Evolutionary conservation across 495 filamentous ascomycete species (phyloP).

Genomic region (Aspergillus sclerotioniger): DNA sequence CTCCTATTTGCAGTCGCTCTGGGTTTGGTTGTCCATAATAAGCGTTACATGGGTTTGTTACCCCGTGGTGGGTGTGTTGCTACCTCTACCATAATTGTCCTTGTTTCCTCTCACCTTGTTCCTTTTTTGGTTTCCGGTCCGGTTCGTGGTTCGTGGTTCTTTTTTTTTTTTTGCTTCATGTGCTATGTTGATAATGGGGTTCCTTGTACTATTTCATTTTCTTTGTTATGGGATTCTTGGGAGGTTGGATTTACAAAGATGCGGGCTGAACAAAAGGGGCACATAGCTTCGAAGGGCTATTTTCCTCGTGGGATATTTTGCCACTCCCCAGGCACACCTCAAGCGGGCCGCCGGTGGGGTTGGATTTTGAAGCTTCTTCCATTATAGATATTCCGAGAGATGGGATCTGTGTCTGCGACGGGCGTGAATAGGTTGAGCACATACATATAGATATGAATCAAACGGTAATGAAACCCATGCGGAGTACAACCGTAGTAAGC

Average conservation of each 20-base stretch:
- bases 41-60: constrained; percentile 2
- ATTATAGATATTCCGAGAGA: not conserved
- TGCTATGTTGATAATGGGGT: constrained; percentile 30
- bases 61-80: constrained; percentile 1
- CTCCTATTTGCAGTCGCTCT: constrained; percentile 5
- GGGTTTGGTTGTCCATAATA: constrained; percentile 2
- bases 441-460: constrained; percentile 10
- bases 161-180: constrained; percentile 18
- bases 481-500: not conserved
- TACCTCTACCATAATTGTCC: constrained; percentile 3
- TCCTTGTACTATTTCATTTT: constrained; percentile 22
- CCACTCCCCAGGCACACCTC: not conserved
- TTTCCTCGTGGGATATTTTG: constrained; percentile 9
- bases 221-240: constrained; percentile 9
- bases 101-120: constrained; percentile 15
- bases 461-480: constrained; percentile 3
- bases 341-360: not conserved
- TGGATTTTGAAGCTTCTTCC: not conserved
- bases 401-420: not conserved
- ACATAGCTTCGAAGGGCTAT: constrained; percentile 9
- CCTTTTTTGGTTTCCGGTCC: constrained; percentile 18
- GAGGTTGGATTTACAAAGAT: constrained; percentile 18
- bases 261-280: constrained; percentile 19
- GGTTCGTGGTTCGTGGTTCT: not conserved
- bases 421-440: not conserved